Conservation (phyloP, 2,329 filamentous ascomycete species). For the Neonectria punicea region DNA sequence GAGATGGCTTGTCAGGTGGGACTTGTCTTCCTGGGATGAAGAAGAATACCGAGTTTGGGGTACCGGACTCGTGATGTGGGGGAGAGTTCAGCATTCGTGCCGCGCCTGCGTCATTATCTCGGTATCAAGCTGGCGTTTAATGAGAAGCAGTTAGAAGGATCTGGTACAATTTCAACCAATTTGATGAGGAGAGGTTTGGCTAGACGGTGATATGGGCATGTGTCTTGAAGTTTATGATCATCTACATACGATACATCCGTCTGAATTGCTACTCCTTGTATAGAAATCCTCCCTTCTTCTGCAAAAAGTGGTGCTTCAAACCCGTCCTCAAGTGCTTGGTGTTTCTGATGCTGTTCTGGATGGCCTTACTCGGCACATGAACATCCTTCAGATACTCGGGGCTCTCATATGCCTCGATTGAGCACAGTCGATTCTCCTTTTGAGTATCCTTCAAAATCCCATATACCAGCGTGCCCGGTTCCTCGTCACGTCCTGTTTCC, state of each 20-base stretch:
- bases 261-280: slow-evolving; percentile 25
- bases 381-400: slow-evolving; percentile 41
- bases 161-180: neutral
- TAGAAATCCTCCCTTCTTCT: slow-evolving; percentile 38
- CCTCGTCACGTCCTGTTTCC: slow-evolving; percentile 32
- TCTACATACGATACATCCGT: neutral
- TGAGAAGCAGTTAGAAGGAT: neutral
- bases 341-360: slow-evolving; percentile 35
- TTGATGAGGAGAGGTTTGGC: neutral
- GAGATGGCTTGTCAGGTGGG: neutral
- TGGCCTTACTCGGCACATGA: slow-evolving; percentile 43
- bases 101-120: accelerated
- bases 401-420: slow-evolving; percentile 43
- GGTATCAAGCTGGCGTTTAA: neutral
- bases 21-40: neutral
- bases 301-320: slow-evolving; percentile 38
- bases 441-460: slow-evolving; percentile 36
- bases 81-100: neutral
- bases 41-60: neutral
- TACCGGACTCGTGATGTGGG: neutral
- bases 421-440: slow-evolving; percentile 34
- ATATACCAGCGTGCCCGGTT: slow-evolving; percentile 40
- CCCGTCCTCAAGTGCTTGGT: slow-evolving; percentile 36
- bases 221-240: neutral
- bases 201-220: too few species aligned